Percentiles rank a stretch among this genome's conserved stretches.
phyloP scores from a whole-genome alignment of 2,329 filamentous ascomycete genomes.

The Aspergillus sp. region DNA sequence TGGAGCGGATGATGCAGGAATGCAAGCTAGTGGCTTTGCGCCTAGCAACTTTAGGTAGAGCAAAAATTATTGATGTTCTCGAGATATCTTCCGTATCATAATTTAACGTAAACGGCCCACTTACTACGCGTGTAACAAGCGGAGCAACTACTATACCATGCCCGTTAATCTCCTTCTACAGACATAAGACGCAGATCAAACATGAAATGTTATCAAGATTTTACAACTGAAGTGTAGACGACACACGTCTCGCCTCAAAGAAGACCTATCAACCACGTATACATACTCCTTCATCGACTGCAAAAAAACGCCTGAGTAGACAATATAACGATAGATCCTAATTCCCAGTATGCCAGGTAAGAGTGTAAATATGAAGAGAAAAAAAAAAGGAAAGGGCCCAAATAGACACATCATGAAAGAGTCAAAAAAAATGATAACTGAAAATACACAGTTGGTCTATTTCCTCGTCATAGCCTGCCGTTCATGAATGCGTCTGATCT shows the following conservation, averaged over 20 bases:
- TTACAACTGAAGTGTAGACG: neutral
- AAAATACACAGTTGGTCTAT: neutral
- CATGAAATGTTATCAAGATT: neutral
- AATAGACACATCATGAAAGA: neutral
- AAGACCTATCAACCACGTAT: neutral
- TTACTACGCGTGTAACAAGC: too few species aligned
- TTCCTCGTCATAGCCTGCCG: slow-evolving; percentile 42
- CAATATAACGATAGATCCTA: neutral
- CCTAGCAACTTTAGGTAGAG: slow-evolving; percentile 1
- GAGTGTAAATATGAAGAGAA: neutral
- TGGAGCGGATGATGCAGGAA: slow-evolving; percentile 14
- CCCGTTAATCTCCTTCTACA: neutral
- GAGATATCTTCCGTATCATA: neutral
- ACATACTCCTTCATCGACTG: neutral
- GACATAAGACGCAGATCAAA: neutral
- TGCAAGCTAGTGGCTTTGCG: slow-evolving; percentile 5
- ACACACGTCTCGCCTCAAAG: neutral
- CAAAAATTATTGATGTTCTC: neutral
- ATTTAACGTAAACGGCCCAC: too few species aligned
- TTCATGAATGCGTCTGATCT: slow-evolving; percentile 70
- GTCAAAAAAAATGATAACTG: neutral
- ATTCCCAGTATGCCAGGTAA: neutral
- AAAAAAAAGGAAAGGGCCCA: neutral
- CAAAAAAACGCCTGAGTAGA: slow-evolving; percentile 3
- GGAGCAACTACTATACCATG: too few species aligned